These are phyloP conservation scores for Leucoagaricus sp. DNA, from an alignment of 1,284 basidiomycete genomes.

Conservation along the genomic window DNA sequence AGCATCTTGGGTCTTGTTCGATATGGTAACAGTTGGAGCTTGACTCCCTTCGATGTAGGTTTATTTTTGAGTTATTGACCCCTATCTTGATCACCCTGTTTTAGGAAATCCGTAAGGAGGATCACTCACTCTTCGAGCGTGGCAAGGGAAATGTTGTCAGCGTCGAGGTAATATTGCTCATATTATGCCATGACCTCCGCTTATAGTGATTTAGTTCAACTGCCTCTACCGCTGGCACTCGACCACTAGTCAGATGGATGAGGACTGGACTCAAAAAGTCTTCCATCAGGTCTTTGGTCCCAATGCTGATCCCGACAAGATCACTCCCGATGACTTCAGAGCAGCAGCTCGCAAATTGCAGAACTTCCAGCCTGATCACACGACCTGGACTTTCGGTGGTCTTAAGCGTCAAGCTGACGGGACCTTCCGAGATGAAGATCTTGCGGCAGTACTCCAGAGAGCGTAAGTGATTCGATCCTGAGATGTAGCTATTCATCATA, in stretches of 20 bases:
- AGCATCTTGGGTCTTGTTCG: conserved; percentile 73
- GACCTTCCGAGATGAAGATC: conserved; percentile 68
- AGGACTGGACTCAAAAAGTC: conserved; percentile 59
- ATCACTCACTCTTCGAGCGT: conserved; percentile 68
- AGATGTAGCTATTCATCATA: neutral
- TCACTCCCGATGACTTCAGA: conserved; percentile 66
- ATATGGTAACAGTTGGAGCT: conserved; percentile 68
- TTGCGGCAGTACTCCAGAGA: conserved; percentile 69
- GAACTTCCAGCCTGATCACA: conserved; percentile 44
- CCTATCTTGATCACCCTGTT: neutral
- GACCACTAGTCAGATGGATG: conserved; percentile 69
- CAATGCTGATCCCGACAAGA: conserved; percentile 37
- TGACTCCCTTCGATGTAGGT: conserved; percentile 65
- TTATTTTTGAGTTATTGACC: neutral
- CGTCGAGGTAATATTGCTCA: conserved; percentile 56
- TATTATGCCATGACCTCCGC: neutral
- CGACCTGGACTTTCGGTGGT: conserved; percentile 68
- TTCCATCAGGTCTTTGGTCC: conserved; percentile 51
- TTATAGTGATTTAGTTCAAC: conserved; percentile 59
- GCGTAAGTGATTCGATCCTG: conserved; percentile 45
- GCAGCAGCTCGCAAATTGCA: conserved; percentile 42
- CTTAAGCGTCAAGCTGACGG: conserved; percentile 65
- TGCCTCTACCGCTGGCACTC: conserved; percentile 84
- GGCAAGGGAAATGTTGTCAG: conserved; percentile 78
- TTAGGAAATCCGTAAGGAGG: conserved; percentile 61